These are phyloP conservation scores for Xerophyta viscosa DNA, from an alignment of 106 monocot species.

Conservation along the genomic window DNA sequence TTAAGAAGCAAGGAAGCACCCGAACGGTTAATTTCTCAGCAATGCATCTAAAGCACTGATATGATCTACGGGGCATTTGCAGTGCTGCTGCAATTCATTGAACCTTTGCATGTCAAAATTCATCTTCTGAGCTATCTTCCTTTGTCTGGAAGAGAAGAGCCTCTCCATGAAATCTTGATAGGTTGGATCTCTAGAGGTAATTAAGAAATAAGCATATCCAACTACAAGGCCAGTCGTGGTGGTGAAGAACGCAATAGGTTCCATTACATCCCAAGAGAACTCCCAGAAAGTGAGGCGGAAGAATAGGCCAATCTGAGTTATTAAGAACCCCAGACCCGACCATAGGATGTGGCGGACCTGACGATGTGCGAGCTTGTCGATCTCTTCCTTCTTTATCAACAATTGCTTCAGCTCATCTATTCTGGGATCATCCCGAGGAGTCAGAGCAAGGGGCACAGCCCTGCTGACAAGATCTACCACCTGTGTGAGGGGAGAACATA, in stretches of 20 bases:
- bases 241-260: slow-evolving; percentile 80
- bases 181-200: slow-evolving; percentile 85
- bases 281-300: slow-evolving; percentile 97
- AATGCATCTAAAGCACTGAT: not conserved
- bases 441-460: slow-evolving; percentile 64
- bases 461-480: slow-evolving; percentile 77
- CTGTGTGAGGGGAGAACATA: slow-evolving; percentile 14
- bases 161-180: slow-evolving; percentile 88
- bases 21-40: not conserved
- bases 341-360: slow-evolving; percentile 78
- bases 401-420: slow-evolving; percentile 75
- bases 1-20: no score
- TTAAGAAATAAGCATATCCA: slow-evolving; percentile 82
- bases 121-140: slow-evolving; percentile 50
- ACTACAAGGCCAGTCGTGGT: slow-evolving; percentile 62
- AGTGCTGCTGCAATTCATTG: slow-evolving; percentile 58
- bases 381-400: slow-evolving; percentile 63
- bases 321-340: slow-evolving; percentile 63
- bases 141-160: slow-evolving; percentile 65
- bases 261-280: slow-evolving; percentile 99
- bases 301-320: slow-evolving; percentile 76
- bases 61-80: slow-evolving; percentile 49
- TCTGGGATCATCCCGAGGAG: slow-evolving; percentile 69
- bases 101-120: slow-evolving; percentile 59
- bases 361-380: slow-evolving; percentile 72